Evolutionary conservation across 768 basidiomycete genomes (phyloP), one percentile per base, ranked within the genome.

Genomic region (Thelephora ganbajun): DNA sequence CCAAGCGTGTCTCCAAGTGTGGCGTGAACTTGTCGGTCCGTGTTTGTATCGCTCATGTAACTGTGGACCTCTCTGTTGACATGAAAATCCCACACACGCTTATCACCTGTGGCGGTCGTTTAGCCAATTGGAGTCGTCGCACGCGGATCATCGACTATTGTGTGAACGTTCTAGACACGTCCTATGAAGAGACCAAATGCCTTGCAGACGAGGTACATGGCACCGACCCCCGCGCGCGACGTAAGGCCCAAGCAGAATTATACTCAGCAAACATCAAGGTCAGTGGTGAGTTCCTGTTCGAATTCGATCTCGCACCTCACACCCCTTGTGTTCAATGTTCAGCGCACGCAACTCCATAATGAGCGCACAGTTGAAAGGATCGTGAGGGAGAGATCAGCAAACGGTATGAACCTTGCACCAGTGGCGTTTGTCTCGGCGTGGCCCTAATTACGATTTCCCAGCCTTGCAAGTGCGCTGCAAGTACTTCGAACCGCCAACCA

Each of bases 391-490:
- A 71, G 85, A 54, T 78, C 83, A 26, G 63, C 80, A 45, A 79
- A 87, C 57, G 86, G 86, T 79, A 56, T 57, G 75, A 43, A 43
- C 41, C 50, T 36, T 48, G 45, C 46, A 33, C 34, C n/a, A n/a
- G n/a, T 44, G 36, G 45, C 26, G 13, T 52, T 42, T 36, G 35
- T 51, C 54, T 50, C 35, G 30, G 7, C 19, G 35, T 22, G 37
- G 12, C 12, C 13, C 43, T 19, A n/a, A 45, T 33, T 22, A 39
- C n/a, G n/a, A n/a, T 57, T 20, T 45, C 41, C 46, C 61, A 91
- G 87, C 83, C 30, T 90, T 91, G 60, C 72, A 71, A 50, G 73
- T 82, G 41, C 80, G 85, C 44, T 91, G 87, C 66, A 76, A 74
- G 58, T 88, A 82, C 60, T 91, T 88, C 61, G 66, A 70, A 44